Percentiles rank a stretch among this genome's conserved stretches.
phyloP scores from a whole-genome alignment of 2,329 filamentous ascomycete species.

The Diaporthe citri region DNA sequence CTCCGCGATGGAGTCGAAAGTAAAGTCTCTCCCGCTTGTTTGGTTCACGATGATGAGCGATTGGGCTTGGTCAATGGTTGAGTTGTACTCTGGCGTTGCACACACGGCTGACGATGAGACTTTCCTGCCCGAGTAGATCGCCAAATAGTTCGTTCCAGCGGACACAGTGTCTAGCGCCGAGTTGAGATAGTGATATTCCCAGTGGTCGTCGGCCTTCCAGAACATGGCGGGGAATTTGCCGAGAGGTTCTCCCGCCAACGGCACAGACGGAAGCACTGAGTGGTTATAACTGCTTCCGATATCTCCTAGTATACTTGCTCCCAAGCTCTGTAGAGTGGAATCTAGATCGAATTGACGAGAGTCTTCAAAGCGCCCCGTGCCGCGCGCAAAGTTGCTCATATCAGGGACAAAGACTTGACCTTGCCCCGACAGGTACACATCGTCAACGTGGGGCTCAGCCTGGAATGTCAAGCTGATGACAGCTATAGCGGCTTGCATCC shows the following conservation, averaged over 20 bases:
- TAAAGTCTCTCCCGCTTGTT: slow-evolving; percentile 11
- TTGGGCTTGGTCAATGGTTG: not conserved
- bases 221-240: slow-evolving; percentile 2
- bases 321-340: not conserved
- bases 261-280: not conserved
- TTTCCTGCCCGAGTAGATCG: slow-evolving; percentile 9
- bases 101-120: slow-evolving; percentile 10
- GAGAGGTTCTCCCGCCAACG: not conserved
- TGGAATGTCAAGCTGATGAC: slow-evolving; percentile 11
- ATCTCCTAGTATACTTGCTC: slow-evolving; percentile 15
- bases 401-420: not conserved
- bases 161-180: not conserved
- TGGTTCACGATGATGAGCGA: slow-evolving; percentile 4
- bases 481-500: slow-evolving; percentile 15
- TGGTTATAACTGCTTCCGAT: slow-evolving; percentile 1
- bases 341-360: not conserved
- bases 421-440: not conserved
- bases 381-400: slow-evolving; percentile 23
- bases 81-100: slow-evolving; percentile 10
- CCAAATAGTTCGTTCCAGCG: not conserved
- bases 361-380: not conserved
- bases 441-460: slow-evolving; percentile 17
- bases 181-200: slow-evolving; percentile 9
- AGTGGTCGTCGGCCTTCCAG: slow-evolving; percentile 4
- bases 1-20: not conserved